A percentile compares a stretch with the other conserved stretches of the same genome.
phyloP scores from a whole-genome alignment of 257 asterid genomes.

The Gentiana straminea region DNA sequence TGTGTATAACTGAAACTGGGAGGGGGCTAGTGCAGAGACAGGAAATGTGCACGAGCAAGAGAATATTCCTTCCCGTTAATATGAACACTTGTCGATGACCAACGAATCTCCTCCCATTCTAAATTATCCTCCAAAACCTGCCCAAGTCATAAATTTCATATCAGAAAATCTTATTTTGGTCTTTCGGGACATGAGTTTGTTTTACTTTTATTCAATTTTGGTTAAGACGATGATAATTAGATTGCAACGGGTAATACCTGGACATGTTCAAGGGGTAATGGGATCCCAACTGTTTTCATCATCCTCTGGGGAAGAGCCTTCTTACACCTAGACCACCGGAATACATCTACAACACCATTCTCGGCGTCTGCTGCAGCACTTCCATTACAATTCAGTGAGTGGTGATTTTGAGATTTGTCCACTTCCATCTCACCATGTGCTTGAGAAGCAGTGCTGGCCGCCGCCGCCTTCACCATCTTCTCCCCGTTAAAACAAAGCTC shows the following conservation, averaged over 20 bases:
- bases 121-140: slow-evolving; percentile 81
- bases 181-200: no score
- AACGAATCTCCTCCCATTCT: slow-evolving; percentile 87
- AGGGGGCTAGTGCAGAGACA: slow-evolving; percentile 26
- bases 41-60: slow-evolving; percentile 82
- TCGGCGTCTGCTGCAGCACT: slow-evolving; percentile 49
- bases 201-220: no score
- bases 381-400: slow-evolving; percentile 35
- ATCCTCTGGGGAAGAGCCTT: slow-evolving; percentile 57
- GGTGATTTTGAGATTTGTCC: slow-evolving; percentile 39
- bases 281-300: slow-evolving; percentile 69
- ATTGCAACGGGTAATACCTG: slow-evolving; percentile 40
- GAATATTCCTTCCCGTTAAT: slow-evolving; percentile 69
- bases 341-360: slow-evolving; percentile 44
- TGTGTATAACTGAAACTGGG: no score
- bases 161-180: no score
- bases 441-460: slow-evolving; percentile 23
- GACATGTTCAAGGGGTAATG: slow-evolving; percentile 65
- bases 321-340: slow-evolving; percentile 82
- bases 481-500: slow-evolving; percentile 87
- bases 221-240: no score
- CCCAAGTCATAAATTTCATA: not conserved
- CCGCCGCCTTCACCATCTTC: slow-evolving; percentile 46
- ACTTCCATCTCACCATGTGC: slow-evolving; percentile 32
- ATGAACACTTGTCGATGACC: slow-evolving; percentile 85